Base-by-base conservation (phyloP, 2,329 filamentous ascomycete species). In the Phoma sp. region DNA sequence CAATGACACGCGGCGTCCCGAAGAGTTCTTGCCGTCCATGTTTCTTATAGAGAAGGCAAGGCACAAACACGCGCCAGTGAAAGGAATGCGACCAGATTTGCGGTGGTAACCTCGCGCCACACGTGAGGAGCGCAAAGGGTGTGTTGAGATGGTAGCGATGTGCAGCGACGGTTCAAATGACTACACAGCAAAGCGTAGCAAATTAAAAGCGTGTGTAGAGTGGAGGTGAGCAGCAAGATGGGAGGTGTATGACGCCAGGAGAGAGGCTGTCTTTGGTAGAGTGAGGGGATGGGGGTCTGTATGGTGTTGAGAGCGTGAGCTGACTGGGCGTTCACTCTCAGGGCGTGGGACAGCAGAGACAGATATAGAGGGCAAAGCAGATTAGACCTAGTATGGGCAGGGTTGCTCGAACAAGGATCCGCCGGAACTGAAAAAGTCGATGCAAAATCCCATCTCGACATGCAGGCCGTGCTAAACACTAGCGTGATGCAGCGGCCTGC, bases 11-110 rank as follows among this genome's bases (percentile, higher is more conserved):
- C 74, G 78, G 67, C 78, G 76, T 70, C 79, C 79, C 61, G 70
- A 76, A 64, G 76, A 76, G 69, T 81, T 79, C 74, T 76, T 80
- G 73, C 78, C 78, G 77, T 81, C 79, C 79, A 81, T 81, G 72
- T 72, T 71, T 58, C 59, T 62, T 51, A 58, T 59, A 57, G 53
- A 37, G 52, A 29, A 51, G 47, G 47, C 52, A 54, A 52, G 58
- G 57, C 49, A 56, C 65, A 68, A 53, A 65, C 52, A 64, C 65
- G 66, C 69, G 69, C 66, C 67, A 59, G 62, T 57, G 62, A 40
- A 45, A 56, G 61, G 65, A 66, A 69, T 67, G 66, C 61, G 60
- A 63, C 59, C 58, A 61, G 46, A 47, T 53, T 58, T 49, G 57
- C 58, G 29, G 23, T 45, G 34, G 46, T 36, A 54, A 15, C 18